Conservation (phyloP, 2,329 filamentous ascomycete species). For the Thielaviopsis musarum region DNA sequence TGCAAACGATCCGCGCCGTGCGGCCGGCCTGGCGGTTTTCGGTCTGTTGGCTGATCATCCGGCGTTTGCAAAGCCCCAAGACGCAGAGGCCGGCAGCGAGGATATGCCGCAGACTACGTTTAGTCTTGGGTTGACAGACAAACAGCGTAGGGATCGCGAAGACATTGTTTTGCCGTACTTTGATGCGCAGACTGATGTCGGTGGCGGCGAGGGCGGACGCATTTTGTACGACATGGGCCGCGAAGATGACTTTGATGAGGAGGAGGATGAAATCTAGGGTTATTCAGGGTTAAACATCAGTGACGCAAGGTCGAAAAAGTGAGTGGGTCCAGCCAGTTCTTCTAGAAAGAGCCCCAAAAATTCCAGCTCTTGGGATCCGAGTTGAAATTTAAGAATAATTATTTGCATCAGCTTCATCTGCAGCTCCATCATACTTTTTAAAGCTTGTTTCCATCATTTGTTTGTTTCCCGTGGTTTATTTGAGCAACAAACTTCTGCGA, state of each 20-base stretch:
- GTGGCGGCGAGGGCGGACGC: conserved; percentile 68
- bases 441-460: conserved; percentile 10
- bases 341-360: neutral
- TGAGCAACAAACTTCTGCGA: no score
- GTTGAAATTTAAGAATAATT: neutral
- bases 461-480: no score
- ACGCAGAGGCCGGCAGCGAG: conserved; percentile 24
- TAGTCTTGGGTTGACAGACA: conserved; percentile 71
- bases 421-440: neutral
- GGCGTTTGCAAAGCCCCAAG: conserved; percentile 31
- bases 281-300: neutral
- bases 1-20: neutral
- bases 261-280: conserved; percentile 70
- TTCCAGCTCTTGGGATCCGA: neutral
- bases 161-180: conserved; percentile 89
- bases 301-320: neutral
- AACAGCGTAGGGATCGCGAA: conserved; percentile 73
- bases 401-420: neutral
- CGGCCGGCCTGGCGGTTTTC: conserved; percentile 20
- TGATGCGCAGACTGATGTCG: conserved; percentile 74
- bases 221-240: conserved; percentile 94
- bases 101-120: conserved; percentile 61
- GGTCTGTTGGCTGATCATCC: conserved; percentile 62
- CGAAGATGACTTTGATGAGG: conserved; percentile 94
- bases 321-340: neutral